These are phyloP conservation scores for Noccaea caerulescens DNA, from an alignment of 345 rosid species.

Conservation along the genomic window DNA sequence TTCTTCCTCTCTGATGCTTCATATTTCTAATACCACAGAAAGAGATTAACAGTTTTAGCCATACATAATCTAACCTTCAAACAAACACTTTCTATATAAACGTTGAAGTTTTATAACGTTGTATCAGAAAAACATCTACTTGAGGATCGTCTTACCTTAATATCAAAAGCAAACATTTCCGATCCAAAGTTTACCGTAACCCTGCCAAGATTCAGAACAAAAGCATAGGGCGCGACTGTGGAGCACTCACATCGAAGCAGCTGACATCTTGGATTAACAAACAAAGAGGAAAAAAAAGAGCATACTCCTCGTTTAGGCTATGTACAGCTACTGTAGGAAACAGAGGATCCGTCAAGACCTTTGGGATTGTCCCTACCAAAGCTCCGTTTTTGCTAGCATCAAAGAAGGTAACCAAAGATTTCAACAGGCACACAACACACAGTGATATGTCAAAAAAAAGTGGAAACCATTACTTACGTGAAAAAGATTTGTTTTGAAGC, in stretches of 20 bases:
- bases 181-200: constrained; percentile 86
- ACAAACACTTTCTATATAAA: no score
- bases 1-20: constrained; percentile 76
- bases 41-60: not conserved
- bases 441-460: not conserved
- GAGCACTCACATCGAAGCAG: not conserved
- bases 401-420: constrained; percentile 16
- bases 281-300: constrained; percentile 9
- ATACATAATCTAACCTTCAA: no score
- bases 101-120: no score
- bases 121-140: no score
- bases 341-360: constrained; percentile 71
- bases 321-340: constrained; percentile 90
- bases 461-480: constrained; percentile 63
- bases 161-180: constrained; percentile 72
- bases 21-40: constrained; percentile 57
- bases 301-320: constrained; percentile 95
- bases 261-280: not conserved
- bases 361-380: constrained; percentile 63
- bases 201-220: constrained; percentile 56
- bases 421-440: not conserved
- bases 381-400: constrained; percentile 70
- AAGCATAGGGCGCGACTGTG: not conserved
- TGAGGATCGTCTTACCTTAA: constrained; percentile 55
- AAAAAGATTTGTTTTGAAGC: constrained; percentile 80